Evolutionary conservation across 164 flowering plant genomes (phyloP).

Genomic region (Tinospora cordifolia): DNA sequence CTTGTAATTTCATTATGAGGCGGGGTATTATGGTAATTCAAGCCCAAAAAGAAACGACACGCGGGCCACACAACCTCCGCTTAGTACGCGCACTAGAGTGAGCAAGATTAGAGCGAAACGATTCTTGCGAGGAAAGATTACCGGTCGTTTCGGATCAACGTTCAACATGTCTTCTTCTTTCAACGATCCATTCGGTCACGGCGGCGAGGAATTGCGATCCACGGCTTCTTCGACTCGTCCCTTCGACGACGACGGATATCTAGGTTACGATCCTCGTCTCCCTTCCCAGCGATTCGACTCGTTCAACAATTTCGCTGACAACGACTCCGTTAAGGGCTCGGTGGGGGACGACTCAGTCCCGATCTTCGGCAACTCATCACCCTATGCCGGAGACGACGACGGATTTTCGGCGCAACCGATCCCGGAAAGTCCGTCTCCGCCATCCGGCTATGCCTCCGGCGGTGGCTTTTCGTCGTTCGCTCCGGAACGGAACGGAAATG

Average conservation of each 20-base stretch:
- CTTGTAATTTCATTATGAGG: no score
- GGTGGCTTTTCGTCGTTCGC: constrained; percentile 19
- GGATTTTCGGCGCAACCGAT: constrained; percentile 6
- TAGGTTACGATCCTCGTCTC: constrained; percentile 41
- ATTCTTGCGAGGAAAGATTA: neutral
- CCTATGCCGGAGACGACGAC: constrained; percentile 9
- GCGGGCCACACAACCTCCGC: no score
- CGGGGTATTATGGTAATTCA: no score
- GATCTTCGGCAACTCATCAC: neutral
- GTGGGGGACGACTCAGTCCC: constrained; percentile 23
- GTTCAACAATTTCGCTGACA: constrained; percentile 33
- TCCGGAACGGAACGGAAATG: constrained; percentile 24
- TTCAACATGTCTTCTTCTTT: neutral
- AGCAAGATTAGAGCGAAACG: no score
- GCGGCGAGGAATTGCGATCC: neutral
- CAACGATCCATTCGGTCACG: neutral
- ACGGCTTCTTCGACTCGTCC: constrained; percentile 29
- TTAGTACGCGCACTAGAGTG: no score
- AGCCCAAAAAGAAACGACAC: no score
- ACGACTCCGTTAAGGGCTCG: constrained; percentile 31
- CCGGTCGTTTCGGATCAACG: neutral
- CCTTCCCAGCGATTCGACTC: constrained; percentile 47
- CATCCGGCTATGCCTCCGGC: constrained; percentile 15
- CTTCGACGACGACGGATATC: constrained; percentile 38
- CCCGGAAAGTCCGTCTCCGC: constrained; percentile 23